Percentiles rank a stretch among this genome's conserved stretches.
phyloP scores from a whole-genome alignment of 1,139 yeast species.

The Yarrowia galli region DNA sequence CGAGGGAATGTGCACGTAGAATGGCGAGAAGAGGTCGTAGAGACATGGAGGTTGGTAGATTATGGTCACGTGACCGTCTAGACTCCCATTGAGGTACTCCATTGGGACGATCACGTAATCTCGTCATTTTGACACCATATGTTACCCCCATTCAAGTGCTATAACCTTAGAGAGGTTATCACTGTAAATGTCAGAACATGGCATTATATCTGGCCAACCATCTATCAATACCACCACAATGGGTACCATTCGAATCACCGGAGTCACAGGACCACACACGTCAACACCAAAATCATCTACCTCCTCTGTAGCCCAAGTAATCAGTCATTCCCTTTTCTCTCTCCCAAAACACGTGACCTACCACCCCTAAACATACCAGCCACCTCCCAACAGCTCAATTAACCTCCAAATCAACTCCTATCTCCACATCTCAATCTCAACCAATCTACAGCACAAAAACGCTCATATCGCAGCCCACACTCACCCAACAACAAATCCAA shows the following conservation, averaged over 20 bases:
- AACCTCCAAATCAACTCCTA: neutral
- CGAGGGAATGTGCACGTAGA: neutral
- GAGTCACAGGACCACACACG: neutral
- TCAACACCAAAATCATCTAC: neutral
- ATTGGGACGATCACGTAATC: conserved; percentile 7
- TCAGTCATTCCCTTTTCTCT: no score
- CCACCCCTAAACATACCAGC: neutral
- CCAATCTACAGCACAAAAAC: neutral
- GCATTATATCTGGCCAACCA: no score
- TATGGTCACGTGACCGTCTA: neutral
- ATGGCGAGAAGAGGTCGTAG: neutral
- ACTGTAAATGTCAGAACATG: neutral
- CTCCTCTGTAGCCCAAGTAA: neutral
- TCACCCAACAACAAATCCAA: neutral
- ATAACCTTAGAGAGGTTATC: neutral
- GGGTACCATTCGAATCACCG: neutral
- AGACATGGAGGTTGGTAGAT: neutral
- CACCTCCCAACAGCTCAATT: conserved; percentile 17
- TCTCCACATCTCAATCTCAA: neutral
- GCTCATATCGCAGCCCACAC: neutral
- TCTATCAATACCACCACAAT: no score
- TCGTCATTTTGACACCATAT: no score
- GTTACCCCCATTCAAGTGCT: neutral
- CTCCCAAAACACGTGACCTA: neutral
- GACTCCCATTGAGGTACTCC: no score